These are phyloP conservation scores for Vitis cinerea DNA, from an alignment of 164 flowering plant genomes.

Conservation along the genomic window DNA sequence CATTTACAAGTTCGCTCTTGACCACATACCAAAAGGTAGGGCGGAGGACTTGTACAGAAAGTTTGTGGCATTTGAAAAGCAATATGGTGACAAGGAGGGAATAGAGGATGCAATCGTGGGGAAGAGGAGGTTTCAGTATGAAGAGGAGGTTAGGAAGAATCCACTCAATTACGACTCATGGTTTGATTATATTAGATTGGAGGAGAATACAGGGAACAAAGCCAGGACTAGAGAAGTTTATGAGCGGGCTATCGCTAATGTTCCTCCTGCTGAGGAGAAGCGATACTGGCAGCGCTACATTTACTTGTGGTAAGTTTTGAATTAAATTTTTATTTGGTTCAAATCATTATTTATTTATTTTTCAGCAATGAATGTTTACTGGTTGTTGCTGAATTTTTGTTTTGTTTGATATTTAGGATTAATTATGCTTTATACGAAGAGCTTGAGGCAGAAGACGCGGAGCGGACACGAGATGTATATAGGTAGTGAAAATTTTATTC, in stretches of 20 bases:
- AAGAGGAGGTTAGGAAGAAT: slow-evolving; percentile 86
- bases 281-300: slow-evolving; percentile 96
- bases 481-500: slow-evolving; percentile 32
- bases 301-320: slow-evolving; percentile 65
- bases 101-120: slow-evolving; percentile 95
- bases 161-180: slow-evolving; percentile 82
- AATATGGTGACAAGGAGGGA: slow-evolving; percentile 85
- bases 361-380: neutral
- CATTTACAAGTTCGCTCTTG: slow-evolving; percentile 84
- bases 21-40: slow-evolving; percentile 88
- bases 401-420: slow-evolving; percentile 48
- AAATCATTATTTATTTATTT: neutral
- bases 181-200: slow-evolving; percentile 90
- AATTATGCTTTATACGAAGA: slow-evolving; percentile 93
- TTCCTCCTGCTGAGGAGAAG: slow-evolving; percentile 95
- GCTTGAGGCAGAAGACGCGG: slow-evolving; percentile 77
- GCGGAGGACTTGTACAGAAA: slow-evolving; percentile 85
- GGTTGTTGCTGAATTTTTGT: neutral
- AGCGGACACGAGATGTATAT: slow-evolving; percentile 78
- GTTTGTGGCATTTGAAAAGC: slow-evolving; percentile 95
- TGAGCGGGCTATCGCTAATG: slow-evolving; percentile 88
- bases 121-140: slow-evolving; percentile 92
- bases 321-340: neutral
- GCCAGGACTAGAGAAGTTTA: slow-evolving; percentile 79
- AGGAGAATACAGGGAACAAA: slow-evolving; percentile 70